phyloP scores from a whole-genome alignment of 805 yeast species.

The Yamadazyma akitaensis region DNA sequence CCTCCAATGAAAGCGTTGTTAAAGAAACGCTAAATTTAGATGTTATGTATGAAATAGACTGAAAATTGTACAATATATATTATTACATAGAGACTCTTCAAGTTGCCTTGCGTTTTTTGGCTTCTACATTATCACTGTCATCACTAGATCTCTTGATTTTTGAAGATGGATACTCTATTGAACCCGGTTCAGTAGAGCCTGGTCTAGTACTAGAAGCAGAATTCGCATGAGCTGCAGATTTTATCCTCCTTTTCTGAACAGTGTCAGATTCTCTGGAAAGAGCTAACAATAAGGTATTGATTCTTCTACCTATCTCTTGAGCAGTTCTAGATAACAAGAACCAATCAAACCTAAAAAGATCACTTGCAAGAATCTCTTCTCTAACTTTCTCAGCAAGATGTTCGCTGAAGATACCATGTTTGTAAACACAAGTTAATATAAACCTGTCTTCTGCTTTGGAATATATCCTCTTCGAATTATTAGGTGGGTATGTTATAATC shows the following conservation, averaged over 20 bases:
- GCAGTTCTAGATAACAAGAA: constrained; percentile 67
- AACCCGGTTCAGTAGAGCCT: constrained; percentile 35
- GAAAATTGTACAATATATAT: constrained; percentile 5
- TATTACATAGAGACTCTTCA: background rate
- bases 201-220: constrained; percentile 28
- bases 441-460: constrained; percentile 70
- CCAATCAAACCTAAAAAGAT: constrained; percentile 70
- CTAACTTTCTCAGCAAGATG: constrained; percentile 61
- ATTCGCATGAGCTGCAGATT: constrained; percentile 14
- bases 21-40: background rate
- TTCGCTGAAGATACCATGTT: constrained; percentile 60
- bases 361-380: constrained; percentile 57
- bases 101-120: constrained; percentile 4
- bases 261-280: constrained; percentile 62
- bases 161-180: background rate
- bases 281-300: constrained; percentile 63
- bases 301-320: constrained; percentile 68
- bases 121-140: background rate
- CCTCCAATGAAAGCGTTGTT: constrained; percentile 8
- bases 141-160: constrained; percentile 5
- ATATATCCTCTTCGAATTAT: constrained; percentile 72
- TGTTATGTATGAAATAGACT: background rate
- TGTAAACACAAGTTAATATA: constrained; percentile 56
- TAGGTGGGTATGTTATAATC: constrained; percentile 73
- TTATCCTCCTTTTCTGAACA: constrained; percentile 38